Conservation (phyloP, 2,329 filamentous ascomycete species). For the Simplicillium sp. region DNA sequence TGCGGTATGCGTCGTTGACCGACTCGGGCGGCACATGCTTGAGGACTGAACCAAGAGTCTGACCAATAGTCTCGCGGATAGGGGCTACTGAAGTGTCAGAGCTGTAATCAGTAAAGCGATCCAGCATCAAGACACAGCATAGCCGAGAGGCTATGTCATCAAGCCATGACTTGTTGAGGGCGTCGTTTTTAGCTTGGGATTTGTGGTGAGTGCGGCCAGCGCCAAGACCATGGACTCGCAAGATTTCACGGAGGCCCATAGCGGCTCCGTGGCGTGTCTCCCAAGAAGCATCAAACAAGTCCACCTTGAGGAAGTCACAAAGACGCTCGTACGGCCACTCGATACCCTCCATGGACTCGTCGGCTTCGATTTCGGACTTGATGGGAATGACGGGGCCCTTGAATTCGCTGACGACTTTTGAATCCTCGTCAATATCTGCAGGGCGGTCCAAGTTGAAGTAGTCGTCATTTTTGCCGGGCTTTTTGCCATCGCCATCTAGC, state of each 20-base stretch:
- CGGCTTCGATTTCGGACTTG: constrained; percentile 75
- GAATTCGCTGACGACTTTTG: constrained; percentile 90
- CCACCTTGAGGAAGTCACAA: constrained; percentile 87
- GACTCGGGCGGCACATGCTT: constrained; percentile 72
- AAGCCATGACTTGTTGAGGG: constrained; percentile 74
- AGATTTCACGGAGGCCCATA: constrained; percentile 85
- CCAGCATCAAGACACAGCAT: constrained; percentile 92
- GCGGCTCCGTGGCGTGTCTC: constrained; percentile 93
- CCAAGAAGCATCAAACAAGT: constrained; percentile 90
- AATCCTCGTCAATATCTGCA: constrained; percentile 73
- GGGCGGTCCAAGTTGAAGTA: constrained; percentile 86
- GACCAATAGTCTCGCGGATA: constrained; percentile 89
- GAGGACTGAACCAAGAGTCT: constrained; percentile 81
- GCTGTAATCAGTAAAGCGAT: constrained; percentile 95
- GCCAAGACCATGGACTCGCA: constrained; percentile 83
- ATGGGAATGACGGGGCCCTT: constrained; percentile 75
- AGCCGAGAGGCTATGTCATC: constrained; percentile 92
- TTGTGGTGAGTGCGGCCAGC: constrained; percentile 71
- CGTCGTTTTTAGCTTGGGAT: constrained; percentile 64
- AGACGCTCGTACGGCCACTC: constrained; percentile 94
- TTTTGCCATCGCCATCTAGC: constrained; percentile 41
- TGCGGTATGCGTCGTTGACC: constrained; percentile 75
- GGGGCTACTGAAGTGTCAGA: constrained; percentile 95
- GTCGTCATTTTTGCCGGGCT: constrained; percentile 60
- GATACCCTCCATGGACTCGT: constrained; percentile 64